Evolutionary conservation across 768 basidiomycete species (phyloP).

Genomic region (Hericium coralloides): DNA sequence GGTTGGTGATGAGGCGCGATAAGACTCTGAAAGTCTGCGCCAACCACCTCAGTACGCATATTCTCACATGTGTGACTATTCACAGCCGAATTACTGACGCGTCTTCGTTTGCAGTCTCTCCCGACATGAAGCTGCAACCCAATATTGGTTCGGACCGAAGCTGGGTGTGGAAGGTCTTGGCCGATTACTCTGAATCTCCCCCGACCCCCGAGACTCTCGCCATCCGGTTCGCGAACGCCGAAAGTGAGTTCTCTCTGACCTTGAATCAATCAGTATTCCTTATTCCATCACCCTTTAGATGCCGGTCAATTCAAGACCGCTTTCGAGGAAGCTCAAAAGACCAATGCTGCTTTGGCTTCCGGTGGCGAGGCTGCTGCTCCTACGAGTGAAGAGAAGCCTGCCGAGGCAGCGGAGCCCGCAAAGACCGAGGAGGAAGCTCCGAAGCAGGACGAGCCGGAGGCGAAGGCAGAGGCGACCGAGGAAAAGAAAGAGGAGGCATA

Average conservation of each 20-base stretch:
- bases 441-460: constrained; percentile 20
- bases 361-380: constrained; percentile 19
- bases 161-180: constrained; percentile 98
- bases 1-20: constrained; percentile 98
- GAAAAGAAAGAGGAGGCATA: constrained; percentile 27
- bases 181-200: constrained; percentile 88
- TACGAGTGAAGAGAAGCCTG: constrained; percentile 13
- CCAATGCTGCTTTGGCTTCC: constrained; percentile 34
- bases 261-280: neutral
- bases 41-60: constrained; percentile 76
- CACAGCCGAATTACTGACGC: constrained; percentile 5
- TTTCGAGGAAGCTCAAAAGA: constrained; percentile 79
- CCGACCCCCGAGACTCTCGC: constrained; percentile 93
- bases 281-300: constrained; percentile 32
- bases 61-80: too few species aligned
- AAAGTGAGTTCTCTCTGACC: constrained; percentile 50
- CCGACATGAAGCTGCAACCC: constrained; percentile 91
- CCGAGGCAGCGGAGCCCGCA: neutral
- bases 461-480: constrained; percentile 21
- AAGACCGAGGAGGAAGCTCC: constrained; percentile 21
- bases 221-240: constrained; percentile 94
- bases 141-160: constrained; percentile 98
- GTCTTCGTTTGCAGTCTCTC: constrained; percentile 44
- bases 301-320: constrained; percentile 82
- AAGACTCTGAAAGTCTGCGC: constrained; percentile 99